Conservation (phyloP, 2,329 filamentous ascomycete genomes). For the Trichoderma atrobrunneum region DNA sequence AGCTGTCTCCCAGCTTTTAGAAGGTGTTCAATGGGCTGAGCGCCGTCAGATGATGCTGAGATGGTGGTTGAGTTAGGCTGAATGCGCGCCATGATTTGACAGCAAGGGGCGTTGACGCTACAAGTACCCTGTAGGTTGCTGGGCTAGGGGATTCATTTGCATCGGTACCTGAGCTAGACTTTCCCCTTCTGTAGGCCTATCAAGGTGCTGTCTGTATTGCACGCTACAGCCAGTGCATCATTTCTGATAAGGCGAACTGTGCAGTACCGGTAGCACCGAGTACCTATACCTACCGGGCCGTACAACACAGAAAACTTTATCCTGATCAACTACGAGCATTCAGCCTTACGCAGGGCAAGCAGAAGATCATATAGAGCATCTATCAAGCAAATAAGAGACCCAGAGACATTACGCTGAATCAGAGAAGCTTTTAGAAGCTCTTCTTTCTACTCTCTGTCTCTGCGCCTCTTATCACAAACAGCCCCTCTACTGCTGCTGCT, state of each 20-base stretch:
- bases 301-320: background rate
- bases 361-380: background rate
- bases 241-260: background rate
- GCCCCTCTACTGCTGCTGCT: background rate
- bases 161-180: conserved; percentile 3
- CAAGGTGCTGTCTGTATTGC: conserved; percentile 2
- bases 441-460: background rate
- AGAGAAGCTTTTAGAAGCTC: background rate
- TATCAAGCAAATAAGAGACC: background rate
- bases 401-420: background rate
- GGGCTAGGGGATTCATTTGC: background rate
- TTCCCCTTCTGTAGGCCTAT: background rate
- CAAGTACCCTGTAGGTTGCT: background rate
- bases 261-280: background rate
- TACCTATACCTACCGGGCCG: background rate
- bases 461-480: conserved; percentile 10
- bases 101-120: background rate
- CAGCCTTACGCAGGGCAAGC: background rate
- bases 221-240: background rate
- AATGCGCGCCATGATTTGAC: background rate
- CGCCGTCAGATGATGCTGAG: conserved; percentile 11
- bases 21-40: background rate
- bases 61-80: conserved; percentile 3
- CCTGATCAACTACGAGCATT: background rate
- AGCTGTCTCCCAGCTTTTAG: too few relatives aligned